A percentile compares a stretch with the other conserved stretches of the same genome.
phyloP scores from a whole-genome alignment of 345 rosid species.

The Citropsis articulata region DNA sequence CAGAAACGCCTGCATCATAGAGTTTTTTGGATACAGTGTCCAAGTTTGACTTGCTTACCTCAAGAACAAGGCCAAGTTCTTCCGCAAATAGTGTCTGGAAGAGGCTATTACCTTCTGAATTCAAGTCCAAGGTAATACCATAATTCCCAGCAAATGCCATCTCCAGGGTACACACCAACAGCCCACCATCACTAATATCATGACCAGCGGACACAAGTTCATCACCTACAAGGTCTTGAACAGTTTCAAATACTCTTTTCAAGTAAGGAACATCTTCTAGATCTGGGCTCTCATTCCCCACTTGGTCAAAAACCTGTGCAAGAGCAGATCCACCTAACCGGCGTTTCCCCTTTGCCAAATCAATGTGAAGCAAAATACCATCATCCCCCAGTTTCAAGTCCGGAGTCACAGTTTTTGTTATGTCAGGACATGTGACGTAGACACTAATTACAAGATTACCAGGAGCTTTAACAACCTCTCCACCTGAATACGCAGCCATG shows the following conservation, averaged over 20 bases:
- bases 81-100: conserved; percentile 84
- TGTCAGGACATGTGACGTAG: conserved; percentile 81
- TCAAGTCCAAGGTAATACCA: conserved; percentile 58
- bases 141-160: conserved; percentile 95
- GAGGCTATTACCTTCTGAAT: conserved; percentile 56
- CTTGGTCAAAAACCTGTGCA: conserved; percentile 81
- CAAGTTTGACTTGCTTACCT: conserved; percentile 62
- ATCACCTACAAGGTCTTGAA: conserved; percentile 65
- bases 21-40: conserved; percentile 59
- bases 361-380: conserved; percentile 75
- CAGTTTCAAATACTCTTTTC: conserved; percentile 61
- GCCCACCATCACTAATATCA: conserved; percentile 93
- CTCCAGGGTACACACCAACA: conserved; percentile 68
- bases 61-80: conserved; percentile 82
- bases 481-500: conserved; percentile 82
- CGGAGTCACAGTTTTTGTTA: conserved; percentile 87
- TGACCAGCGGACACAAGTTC: conserved; percentile 81
- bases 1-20: conserved; percentile 34
- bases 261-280: conserved; percentile 75
- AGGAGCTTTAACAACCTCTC: conserved; percentile 91
- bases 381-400: conserved; percentile 75
- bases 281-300: conserved; percentile 88
- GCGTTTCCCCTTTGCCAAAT: conserved; percentile 79
- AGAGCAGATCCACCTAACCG: conserved; percentile 90
- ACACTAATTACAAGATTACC: conserved; percentile 92